These are phyloP conservation scores for Paramecium biaurelia DNA, from an alignment of 73 alveolate species.

Conservation along the genomic window DNA sequence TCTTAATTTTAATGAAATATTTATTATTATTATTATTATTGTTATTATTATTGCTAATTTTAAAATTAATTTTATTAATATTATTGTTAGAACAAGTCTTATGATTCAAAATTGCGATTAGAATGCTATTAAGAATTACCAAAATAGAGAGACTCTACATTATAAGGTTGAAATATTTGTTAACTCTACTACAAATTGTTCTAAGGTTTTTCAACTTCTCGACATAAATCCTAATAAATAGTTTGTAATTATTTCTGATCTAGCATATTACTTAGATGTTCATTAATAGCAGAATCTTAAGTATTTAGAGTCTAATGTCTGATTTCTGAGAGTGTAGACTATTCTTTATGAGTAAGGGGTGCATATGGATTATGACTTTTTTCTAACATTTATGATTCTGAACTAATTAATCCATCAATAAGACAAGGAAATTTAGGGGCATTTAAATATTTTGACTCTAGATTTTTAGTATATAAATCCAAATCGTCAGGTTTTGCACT, in stretches of 20 bases:
- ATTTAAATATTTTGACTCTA: background rate
- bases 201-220: background rate
- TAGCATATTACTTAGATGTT: background rate
- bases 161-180: background rate
- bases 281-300: slow-evolving; percentile 35
- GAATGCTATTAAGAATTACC: background rate
- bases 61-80: background rate
- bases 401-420: background rate
- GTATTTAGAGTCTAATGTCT: background rate
- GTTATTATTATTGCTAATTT: background rate
- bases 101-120: background rate
- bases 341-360: slow-evolving; percentile 8
- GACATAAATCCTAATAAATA: background rate
- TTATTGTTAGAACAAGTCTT: background rate
- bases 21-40: background rate
- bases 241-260: background rate
- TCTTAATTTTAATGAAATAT: background rate
- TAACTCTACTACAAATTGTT: background rate
- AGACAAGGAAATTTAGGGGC: background rate
- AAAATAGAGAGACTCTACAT: background rate
- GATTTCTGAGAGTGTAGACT: background rate
- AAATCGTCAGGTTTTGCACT: slow-evolving; percentile 27
- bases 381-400: background rate
- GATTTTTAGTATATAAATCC: background rate
- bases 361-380: background rate